Conservation (phyloP, 768 basidiomycete species). For the Xerocomellus amylosporus region DNA sequence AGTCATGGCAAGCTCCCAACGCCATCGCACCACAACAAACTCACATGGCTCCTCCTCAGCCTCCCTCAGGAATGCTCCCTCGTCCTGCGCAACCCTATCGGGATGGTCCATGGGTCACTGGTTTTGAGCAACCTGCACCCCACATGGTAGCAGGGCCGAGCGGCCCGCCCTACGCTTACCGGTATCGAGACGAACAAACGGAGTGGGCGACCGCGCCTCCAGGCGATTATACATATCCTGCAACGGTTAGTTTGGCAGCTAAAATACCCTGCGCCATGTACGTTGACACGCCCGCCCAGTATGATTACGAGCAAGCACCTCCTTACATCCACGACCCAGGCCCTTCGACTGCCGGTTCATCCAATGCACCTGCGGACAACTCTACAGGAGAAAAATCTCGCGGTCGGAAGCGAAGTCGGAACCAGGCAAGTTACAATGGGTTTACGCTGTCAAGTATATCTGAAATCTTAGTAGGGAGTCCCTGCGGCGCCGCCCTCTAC, state of each 20-base stretch:
- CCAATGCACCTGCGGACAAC: conserved; percentile 28
- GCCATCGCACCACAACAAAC: conserved; percentile 66
- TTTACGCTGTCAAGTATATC: neutral
- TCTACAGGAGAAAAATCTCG: conserved; percentile 46
- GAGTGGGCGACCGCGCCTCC: conserved; percentile 43
- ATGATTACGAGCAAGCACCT: conserved; percentile 56
- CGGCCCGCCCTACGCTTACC: conserved; percentile 50
- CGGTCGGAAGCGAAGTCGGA: conserved; percentile 67
- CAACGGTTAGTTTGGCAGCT: conserved; percentile 38
- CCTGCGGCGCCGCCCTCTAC: conserved; percentile 67
- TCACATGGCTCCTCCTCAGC: conserved; percentile 49
- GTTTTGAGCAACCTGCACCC: conserved; percentile 50
- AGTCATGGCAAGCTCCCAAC: conserved; percentile 61
- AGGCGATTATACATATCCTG: conserved; percentile 52
- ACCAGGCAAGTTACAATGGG: conserved; percentile 40
- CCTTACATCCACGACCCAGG: conserved; percentile 56
- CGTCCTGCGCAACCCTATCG: conserved; percentile 45
- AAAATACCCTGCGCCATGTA: neutral
- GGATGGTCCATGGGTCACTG: conserved; percentile 54
- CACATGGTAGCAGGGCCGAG: conserved; percentile 48
- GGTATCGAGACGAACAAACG: conserved; percentile 59
- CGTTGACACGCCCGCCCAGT: conserved; percentile 35
- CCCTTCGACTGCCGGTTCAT: conserved; percentile 44
- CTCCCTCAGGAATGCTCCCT: conserved; percentile 45
- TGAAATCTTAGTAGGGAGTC: conserved; percentile 39